phyloP scores from a whole-genome alignment of 768 basidiomycete species.

The Gloeophyllum trabeum region DNA sequence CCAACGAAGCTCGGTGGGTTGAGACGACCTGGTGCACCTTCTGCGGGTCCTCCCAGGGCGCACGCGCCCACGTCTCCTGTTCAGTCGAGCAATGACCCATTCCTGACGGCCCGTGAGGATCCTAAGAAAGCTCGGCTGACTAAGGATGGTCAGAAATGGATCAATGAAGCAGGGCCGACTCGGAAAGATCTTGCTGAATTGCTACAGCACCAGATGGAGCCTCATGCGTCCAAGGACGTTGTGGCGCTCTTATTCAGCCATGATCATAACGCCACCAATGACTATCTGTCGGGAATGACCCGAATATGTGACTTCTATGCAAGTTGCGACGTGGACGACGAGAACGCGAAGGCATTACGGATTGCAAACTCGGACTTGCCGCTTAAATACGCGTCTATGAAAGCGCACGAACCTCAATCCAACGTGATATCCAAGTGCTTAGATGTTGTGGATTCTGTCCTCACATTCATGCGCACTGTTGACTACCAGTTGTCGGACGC shows the following conservation, averaged over 20 bases:
- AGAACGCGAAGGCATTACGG: conserved; percentile 52
- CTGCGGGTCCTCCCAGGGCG: conserved; percentile 17
- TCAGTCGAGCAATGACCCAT: conserved; percentile 17
- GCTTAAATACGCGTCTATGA: conserved; percentile 89
- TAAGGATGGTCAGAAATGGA: conserved; percentile 75
- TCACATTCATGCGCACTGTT: conserved; percentile 61
- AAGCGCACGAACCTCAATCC: conserved; percentile 83
- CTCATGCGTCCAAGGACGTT: conserved; percentile 66
- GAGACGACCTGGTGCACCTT: conserved; percentile 30
- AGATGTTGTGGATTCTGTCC: conserved; percentile 72
- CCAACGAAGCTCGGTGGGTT: conserved; percentile 27
- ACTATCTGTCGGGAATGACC: conserved; percentile 71
- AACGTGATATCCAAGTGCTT: conserved; percentile 82
- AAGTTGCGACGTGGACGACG: conserved; percentile 41
- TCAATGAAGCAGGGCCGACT: conserved; percentile 76
- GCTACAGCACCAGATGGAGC: conserved; percentile 88
- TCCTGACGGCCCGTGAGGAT: conserved; percentile 45
- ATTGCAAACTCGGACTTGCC: conserved; percentile 85
- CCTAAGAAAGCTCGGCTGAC: conserved; percentile 54
- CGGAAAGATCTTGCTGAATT: conserved; percentile 81
- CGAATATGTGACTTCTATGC: conserved; percentile 69
- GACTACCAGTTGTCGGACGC: conserved; percentile 75
- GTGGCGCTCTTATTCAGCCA: conserved; percentile 79
- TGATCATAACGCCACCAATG: conserved; percentile 92
- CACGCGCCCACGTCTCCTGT: conserved; percentile 19